Percentiles rank a stretch among this genome's conserved stretches.
These are phyloP conservation scores for Sarocladium kiliense DNA, from an alignment of 2,329 filamentous ascomycete genomes.

Conservation along the genomic window DNA sequence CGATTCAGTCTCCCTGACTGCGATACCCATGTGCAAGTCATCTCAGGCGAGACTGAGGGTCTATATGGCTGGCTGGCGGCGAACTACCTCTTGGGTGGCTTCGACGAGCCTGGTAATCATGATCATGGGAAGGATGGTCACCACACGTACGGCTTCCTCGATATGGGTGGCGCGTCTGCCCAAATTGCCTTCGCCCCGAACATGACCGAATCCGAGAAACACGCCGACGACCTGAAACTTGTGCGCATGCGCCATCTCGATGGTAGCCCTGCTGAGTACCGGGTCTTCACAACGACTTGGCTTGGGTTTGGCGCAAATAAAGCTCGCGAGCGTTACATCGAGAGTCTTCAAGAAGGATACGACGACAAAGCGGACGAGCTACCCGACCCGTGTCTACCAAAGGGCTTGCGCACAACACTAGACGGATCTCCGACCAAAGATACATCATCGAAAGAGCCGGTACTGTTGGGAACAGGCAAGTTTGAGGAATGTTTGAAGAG, in stretches of 20 bases:
- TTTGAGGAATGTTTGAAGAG: conserved; percentile 80
- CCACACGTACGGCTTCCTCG: conserved; percentile 93
- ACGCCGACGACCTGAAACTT: conserved; percentile 83
- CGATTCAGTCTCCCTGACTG: conserved; percentile 88
- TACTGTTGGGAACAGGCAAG: conserved; percentile 74
- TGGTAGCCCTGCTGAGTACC: conserved; percentile 73
- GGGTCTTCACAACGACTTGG: conserved; percentile 94
- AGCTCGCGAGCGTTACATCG: conserved; percentile 79
- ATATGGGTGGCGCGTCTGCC: conserved; percentile 97
- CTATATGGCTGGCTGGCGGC: conserved; percentile 96
- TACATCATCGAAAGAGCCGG: conserved; percentile 33
- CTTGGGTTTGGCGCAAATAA: conserved; percentile 96
- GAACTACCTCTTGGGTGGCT: conserved; percentile 90
- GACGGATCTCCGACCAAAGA: conserved; percentile 53
- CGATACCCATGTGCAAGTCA: conserved; percentile 83
- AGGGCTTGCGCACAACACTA: conserved; percentile 67
- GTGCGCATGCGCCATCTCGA: conserved; percentile 79
- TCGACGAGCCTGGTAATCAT: conserved; percentile 67
- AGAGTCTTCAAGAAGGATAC: conserved; percentile 65
- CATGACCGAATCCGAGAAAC: conserved; percentile 79
- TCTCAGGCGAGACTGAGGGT: conserved; percentile 91
- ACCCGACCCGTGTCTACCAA: conserved; percentile 86
- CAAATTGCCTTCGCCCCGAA: conserved; percentile 98
- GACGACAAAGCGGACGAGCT: conserved; percentile 58
- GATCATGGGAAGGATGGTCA: conserved; percentile 74